A percentile compares a stretch with the other conserved stretches of the same genome.
Evolutionary conservation across 1,284 basidiomycete species (phyloP).

Genomic region (Apiotrichum domesticum): DNA sequence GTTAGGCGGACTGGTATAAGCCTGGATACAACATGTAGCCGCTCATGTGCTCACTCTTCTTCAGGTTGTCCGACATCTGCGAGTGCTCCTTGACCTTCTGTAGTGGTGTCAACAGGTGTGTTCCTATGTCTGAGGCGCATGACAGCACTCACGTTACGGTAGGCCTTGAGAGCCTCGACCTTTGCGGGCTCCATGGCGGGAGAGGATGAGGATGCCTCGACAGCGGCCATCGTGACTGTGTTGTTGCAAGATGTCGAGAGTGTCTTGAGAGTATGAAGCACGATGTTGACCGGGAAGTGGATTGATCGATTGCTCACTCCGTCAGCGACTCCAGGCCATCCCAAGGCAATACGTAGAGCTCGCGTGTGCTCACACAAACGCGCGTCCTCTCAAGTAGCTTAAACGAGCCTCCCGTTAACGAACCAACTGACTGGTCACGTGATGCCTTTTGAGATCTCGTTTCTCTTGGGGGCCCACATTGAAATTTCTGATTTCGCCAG

Average conservation of each 20-base stretch:
- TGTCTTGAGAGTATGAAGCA: slow-evolving; percentile 1
- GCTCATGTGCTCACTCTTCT: slow-evolving; percentile 61
- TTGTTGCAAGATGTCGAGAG: too few species aligned
- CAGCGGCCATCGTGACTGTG: slow-evolving; percentile 9
- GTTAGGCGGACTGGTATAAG: slow-evolving; percentile 38
- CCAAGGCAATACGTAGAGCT: neutral
- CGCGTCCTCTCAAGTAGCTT: neutral
- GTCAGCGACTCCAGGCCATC: neutral
- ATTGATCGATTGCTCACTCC: too few species aligned
- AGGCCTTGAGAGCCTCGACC: slow-evolving; percentile 46
- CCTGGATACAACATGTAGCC: neutral
- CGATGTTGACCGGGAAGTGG: too few species aligned
- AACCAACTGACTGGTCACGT: too few species aligned
- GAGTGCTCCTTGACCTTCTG: slow-evolving; percentile 90
- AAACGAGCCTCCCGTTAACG: too few species aligned
- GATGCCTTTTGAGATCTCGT: too few species aligned
- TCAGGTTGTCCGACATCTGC: slow-evolving; percentile 70
- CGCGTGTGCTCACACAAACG: neutral
- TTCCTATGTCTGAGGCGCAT: neutral
- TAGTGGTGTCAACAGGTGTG: slow-evolving; percentile 10
- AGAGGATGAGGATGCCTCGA: slow-evolving; percentile 26
- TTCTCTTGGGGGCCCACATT: too few species aligned
- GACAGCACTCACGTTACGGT: slow-evolving; percentile 39
- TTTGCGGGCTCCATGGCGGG: slow-evolving; percentile 40
- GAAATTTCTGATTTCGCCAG: too few species aligned